phyloP scores from a whole-genome alignment of 257 asterid genomes.

The Ajuga chamaepitys region DNA sequence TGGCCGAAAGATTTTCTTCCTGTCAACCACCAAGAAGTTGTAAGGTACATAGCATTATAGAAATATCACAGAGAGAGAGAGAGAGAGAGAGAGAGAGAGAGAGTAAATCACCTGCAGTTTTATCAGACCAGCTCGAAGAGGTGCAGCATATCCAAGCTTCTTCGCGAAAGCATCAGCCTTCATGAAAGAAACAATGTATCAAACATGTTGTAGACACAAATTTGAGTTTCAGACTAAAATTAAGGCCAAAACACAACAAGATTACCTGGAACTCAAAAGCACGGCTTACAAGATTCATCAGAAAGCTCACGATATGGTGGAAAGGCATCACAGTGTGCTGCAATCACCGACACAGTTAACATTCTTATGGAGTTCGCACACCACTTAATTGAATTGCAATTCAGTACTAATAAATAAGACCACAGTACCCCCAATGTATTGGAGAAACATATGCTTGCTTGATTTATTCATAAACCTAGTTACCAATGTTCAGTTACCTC shows the following conservation, averaged over 20 bases:
- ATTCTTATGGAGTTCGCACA: not conserved
- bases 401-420: not conserved
- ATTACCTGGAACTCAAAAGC: constrained; percentile 95
- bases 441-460: not conserved
- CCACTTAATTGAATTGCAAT: not conserved
- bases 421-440: not conserved
- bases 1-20: constrained; percentile 91
- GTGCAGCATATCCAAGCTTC: constrained; percentile 73
- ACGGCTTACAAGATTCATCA: constrained; percentile 89
- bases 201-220: constrained; percentile 3
- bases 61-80: too few relatives aligned
- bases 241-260: not conserved
- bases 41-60: not conserved
- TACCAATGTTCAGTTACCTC: not conserved
- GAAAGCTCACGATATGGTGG: constrained; percentile 83
- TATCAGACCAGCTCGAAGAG: constrained; percentile 92
- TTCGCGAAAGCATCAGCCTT: constrained; percentile 96
- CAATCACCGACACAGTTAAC: constrained; percentile 20
- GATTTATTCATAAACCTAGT: not conserved
- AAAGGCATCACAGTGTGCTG: constrained; percentile 97
- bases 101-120: constrained; percentile 66
- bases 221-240: not conserved
- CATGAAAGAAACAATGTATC: constrained; percentile 9
- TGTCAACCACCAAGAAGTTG: constrained; percentile 22
- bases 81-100: not conserved